These are phyloP conservation scores for Trametes hirsuta DNA, from an alignment of 1,284 basidiomycete genomes.

Conservation along the genomic window DNA sequence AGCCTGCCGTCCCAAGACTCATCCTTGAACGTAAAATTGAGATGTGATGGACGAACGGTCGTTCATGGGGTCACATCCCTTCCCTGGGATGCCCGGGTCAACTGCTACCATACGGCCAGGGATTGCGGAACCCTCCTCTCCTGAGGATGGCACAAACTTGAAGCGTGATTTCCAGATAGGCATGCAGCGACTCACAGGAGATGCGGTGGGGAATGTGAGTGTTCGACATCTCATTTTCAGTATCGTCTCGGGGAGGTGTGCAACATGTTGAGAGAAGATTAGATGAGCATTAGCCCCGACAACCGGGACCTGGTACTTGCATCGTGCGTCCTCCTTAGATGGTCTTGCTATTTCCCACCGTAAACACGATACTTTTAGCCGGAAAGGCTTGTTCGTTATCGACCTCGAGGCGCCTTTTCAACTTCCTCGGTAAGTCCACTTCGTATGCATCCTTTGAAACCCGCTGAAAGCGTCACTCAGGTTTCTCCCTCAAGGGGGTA, in stretches of 20 bases:
- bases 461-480: constrained; percentile 70
- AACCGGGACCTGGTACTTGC: constrained; percentile 81
- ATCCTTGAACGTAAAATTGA: constrained; percentile 11
- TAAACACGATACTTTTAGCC: constrained; percentile 43
- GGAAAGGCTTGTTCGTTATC: constrained; percentile 95
- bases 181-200: constrained; percentile 77
- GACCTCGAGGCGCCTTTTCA: constrained; percentile 89
- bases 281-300: constrained; percentile 85
- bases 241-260: neutral
- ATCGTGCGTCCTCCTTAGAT: constrained; percentile 52
- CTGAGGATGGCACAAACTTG: constrained; percentile 51
- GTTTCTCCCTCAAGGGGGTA: constrained; percentile 89
- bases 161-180: constrained; percentile 66
- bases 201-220: constrained; percentile 81
- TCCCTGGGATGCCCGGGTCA: constrained; percentile 21
- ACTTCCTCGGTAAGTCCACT: constrained; percentile 73
- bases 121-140: constrained; percentile 15
- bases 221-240: neutral
- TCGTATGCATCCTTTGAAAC: constrained; percentile 41
- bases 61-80: constrained; percentile 13
- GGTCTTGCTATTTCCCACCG: neutral
- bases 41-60: constrained; percentile 25
- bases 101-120: constrained; percentile 22
- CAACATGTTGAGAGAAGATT: neutral
- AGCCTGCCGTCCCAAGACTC: constrained; percentile 2